phyloP scores from a whole-genome alignment of 495 filamentous ascomycete genomes.

The Terfezia claveryi region DNA sequence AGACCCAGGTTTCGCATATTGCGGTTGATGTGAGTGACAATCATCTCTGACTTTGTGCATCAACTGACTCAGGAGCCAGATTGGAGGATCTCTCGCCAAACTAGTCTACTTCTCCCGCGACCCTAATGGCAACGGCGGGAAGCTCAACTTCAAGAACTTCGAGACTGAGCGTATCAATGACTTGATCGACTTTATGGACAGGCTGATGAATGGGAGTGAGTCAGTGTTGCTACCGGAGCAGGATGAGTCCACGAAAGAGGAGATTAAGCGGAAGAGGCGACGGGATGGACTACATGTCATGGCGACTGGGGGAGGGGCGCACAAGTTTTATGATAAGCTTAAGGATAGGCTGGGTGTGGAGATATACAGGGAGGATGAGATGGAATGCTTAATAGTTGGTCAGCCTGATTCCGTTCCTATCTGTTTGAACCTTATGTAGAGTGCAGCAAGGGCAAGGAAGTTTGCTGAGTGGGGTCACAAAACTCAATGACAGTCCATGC shows the following conservation, averaged over 20 bases:
- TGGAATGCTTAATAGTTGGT: constrained; percentile 96
- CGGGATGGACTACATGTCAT: constrained; percentile 50
- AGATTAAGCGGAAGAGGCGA: constrained; percentile 21
- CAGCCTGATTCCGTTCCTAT: constrained; percentile 8
- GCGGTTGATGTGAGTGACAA: constrained; percentile 62
- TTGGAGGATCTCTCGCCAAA: constrained; percentile 86
- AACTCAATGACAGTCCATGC: neutral
- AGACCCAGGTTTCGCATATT: constrained; percentile 78
- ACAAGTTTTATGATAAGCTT: constrained; percentile 84
- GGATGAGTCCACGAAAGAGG: constrained; percentile 25
- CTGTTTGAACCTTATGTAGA: neutral
- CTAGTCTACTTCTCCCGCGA: constrained; percentile 89
- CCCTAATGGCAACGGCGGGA: constrained; percentile 58
- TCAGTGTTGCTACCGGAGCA: constrained; percentile 24
- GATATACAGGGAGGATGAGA: constrained; percentile 84
- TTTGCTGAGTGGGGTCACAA: too few relatives aligned
- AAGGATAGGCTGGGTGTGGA: constrained; percentile 59
- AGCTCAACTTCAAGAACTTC: constrained; percentile 83
- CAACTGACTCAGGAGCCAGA: constrained; percentile 28
- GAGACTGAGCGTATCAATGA: constrained; percentile 84
- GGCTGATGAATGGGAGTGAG: constrained; percentile 44
- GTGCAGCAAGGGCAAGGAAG: too few relatives aligned
- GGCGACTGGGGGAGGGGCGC: constrained; percentile 86
- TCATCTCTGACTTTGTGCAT: constrained; percentile 3
- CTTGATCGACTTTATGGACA: constrained; percentile 70